Base-by-base conservation (phyloP, 257 asterid genomes). In the Fraxinus anomala region DNA sequence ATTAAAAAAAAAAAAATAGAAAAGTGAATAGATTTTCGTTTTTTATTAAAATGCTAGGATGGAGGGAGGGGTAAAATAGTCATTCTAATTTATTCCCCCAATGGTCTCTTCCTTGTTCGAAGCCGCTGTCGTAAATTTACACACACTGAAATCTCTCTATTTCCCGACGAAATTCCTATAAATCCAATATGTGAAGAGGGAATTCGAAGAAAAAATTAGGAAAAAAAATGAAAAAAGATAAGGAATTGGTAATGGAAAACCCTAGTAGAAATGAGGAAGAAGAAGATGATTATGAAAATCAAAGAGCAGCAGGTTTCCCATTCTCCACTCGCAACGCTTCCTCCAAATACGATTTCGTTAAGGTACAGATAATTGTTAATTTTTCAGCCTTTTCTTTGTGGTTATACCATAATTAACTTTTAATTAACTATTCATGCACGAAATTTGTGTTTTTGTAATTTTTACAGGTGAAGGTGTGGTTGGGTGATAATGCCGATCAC, bases 401-500 rank as follows among this genome's bases (percentile, higher is more conserved):
- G 34, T 6, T 61, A 5, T 74, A 19, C 71, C 7, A 39, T 19
- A 1, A 61, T 68, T 24, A 36, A 65, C 30, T 56, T 6, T 51
- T 12, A 3, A 16, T 17, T 44, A 34, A 13, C 39, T 10, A 3
- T 42, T 19, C 3, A 1, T 19, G 23, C 23, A 5, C 2, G 26
- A n/a, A 23, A 61, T 61, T 61, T 65, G 5, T 23, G 13, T 9
- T 34, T 21, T 9, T 47, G 2, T 47, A 31, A 8, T 73, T 72
- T 2, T 77, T 77, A 51, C 86, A 93, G 99, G 99, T 96, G 78
- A 96, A 96, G 86, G 99, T 96, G 1, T 96, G 99, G 98, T 82
- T 96, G 85, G 98, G 99, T 80, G 97, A 93, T 80, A 93, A 92
- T 86, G 99, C 99, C 74, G 97, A 96, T 89, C 98, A 96, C 87